Base-by-base conservation (phyloP, 164 flowering plant species). In the Magnolia changhungtana region DNA sequence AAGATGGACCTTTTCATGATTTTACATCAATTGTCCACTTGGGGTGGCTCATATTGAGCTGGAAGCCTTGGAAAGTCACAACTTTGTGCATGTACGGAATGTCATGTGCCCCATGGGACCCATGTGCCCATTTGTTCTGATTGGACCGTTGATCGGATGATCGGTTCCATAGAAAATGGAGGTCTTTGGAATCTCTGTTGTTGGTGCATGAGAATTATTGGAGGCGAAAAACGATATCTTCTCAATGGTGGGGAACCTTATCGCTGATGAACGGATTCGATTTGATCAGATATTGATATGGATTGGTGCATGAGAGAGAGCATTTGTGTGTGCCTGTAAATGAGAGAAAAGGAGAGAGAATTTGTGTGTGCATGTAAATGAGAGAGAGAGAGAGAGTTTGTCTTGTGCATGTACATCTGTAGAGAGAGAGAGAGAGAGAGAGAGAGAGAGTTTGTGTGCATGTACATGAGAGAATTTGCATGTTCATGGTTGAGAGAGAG, bases 1-100 rank as follows among this genome's bases (percentile, higher is more conserved):
- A 79, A 66, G 18, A 66, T 88, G 89, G 87, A 76, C 81, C 87
- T 84, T 77, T 87, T 85, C 89, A 85, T 86, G 78, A 86, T 85
- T 81, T 75, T 82, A 77, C 87, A 86, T 86, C 90, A 89, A 83
- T 81, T 84, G 81, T 67, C 75, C 79, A 78, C 79, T 75, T 69
- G 65, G 74, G 73, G 52, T 50, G 74, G 69, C 74, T 58, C 67
- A 64, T 27, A 50, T 31, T 59, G 78, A 69, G 72, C 31, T 7
- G 51, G 73, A 76, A 7, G 59, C 20, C 50, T 67, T 52, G 14
- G 14, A 14, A 37, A 29, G 21, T 52, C 45, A 63, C 23, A 61
- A 24, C 23, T 74, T 68, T 73, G 20, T 74, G 76, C 58, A 27
- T 74, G 59, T 74, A 31, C 76, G 64, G 69, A 24, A 74, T 64